These are phyloP conservation scores for Astragalus glycyphyllos DNA, from an alignment of 306 rosid genomes.

Conservation along the genomic window DNA sequence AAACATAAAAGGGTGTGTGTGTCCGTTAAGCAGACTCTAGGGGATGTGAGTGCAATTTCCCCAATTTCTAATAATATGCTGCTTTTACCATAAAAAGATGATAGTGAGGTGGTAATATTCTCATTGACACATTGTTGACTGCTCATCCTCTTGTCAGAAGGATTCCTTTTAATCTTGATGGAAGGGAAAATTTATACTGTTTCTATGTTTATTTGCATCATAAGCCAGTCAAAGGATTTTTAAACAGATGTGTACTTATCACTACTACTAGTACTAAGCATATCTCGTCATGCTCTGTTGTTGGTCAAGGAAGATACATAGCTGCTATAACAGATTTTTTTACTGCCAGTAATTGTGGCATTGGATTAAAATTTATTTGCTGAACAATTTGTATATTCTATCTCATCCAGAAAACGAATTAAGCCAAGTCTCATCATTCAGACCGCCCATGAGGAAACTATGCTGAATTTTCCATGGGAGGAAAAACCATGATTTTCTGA, in stretches of 20 bases:
- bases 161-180: conserved; percentile 17
- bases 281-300: conserved; percentile 8
- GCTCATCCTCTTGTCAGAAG: conserved; percentile 8
- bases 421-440: neutral
- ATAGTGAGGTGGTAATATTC: neutral
- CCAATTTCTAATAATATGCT: neutral
- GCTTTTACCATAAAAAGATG: neutral
- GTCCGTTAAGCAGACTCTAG: too few relatives aligned
- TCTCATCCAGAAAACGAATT: neutral
- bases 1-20: too few relatives aligned
- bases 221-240: conserved; percentile 3
- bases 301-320: conserved; percentile 6
- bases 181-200: conserved; percentile 15
- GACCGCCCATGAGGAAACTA: neutral
- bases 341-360: neutral
- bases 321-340: neutral
- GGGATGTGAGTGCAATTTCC: too few relatives aligned
- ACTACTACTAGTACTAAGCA: neutral
- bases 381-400: neutral
- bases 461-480: neutral
- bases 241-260: neutral
- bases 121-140: neutral
- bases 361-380: conserved; percentile 2
- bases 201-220: conserved; percentile 12
- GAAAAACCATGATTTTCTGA: conserved; percentile 8